Percentiles rank a stretch among this genome's conserved stretches.
phyloP scores from a whole-genome alignment of 148 eudicot species.

The Chenopodium album region DNA sequence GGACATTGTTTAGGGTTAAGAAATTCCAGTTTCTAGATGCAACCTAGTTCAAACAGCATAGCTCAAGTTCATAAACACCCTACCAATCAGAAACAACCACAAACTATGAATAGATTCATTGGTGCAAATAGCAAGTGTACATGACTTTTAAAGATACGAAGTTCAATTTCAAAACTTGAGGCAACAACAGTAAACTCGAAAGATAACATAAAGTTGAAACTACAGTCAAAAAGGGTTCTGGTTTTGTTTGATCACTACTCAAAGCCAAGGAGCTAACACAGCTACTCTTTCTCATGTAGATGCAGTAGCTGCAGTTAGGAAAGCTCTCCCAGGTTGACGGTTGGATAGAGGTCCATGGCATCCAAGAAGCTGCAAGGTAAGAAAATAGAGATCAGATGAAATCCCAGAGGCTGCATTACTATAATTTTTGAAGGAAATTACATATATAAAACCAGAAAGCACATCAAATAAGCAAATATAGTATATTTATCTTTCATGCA shows the following conservation, averaged over 20 bases:
- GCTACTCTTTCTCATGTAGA: slow-evolving; percentile 12
- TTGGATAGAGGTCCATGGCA: slow-evolving; percentile 40
- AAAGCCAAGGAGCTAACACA: neutral
- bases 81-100: neutral
- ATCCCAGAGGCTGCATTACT: neutral
- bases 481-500: too few species aligned
- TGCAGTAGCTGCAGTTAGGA: neutral
- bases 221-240: neutral
- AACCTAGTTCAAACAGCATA: too few species aligned
- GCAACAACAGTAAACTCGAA: neutral
- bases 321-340: slow-evolving; percentile 39
- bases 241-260: neutral
- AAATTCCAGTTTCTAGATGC: too few species aligned
- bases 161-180: neutral
- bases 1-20: too few species aligned
- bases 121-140: neutral
- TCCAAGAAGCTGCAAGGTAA: slow-evolving; percentile 33
- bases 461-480: neutral
- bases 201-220: neutral
- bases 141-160: neutral
- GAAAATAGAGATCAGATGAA: neutral
- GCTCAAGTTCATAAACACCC: too few species aligned
- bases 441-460: neutral
- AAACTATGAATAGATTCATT: neutral
- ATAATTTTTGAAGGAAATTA: too few species aligned